Evolutionary conservation across 139 green algal genomes (phyloP), one percentile per base, ranked within the genome.

Genomic region (Auxenochlorella pyrenoidosa): DNA sequence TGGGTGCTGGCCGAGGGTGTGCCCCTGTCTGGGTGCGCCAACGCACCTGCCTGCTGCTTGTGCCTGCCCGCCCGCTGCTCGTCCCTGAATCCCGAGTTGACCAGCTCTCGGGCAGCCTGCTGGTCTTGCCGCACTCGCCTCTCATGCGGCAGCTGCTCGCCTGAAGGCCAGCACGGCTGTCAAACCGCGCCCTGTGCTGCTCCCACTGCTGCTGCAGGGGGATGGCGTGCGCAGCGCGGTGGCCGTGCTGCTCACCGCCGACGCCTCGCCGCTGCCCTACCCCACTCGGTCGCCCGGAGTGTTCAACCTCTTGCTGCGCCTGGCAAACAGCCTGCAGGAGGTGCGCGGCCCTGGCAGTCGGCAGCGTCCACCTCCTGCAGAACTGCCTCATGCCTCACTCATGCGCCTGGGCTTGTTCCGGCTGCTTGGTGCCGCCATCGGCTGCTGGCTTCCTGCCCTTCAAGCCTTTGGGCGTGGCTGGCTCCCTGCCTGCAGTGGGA

Each of bases 211-310:
- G 44, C 32, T 43, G 63, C 80, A 85, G 80, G 80, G 63, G 18
- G 66, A 63, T 28, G 82, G 82, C 65, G 76, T 86, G 82, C 82
- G 44, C 34, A 65, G 66, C n/a, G 82, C 82, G 6, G 4, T 86
- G 65, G 82, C 70, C 43, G 32, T 79, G 43, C 82, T 86, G 66
- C 19, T 79, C 3, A 51, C 66, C 18, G 66, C 40, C 1, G 66
- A 86, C n/a, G 66, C 24, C 40, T 51, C 60, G 30, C 47, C 63
- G 60, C 47, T 77, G 63, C 34, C 32, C 40, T 85, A 85, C 80
- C 41, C 80, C 60, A 76, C 60, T 0, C 60, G 80, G 59, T 58
- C 28, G 40, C 80, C 60, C 0, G 32, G 26, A 4, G n/a, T 85
- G 6, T 32, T 85, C 30, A 24, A 28, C 60, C 19, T 34, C 26